A percentile compares a stretch with the other conserved stretches of the same genome.
Conservation (phyloP, 2,329 filamentous ascomycete species). For the Arthrobotrys entomopaga region DNA sequence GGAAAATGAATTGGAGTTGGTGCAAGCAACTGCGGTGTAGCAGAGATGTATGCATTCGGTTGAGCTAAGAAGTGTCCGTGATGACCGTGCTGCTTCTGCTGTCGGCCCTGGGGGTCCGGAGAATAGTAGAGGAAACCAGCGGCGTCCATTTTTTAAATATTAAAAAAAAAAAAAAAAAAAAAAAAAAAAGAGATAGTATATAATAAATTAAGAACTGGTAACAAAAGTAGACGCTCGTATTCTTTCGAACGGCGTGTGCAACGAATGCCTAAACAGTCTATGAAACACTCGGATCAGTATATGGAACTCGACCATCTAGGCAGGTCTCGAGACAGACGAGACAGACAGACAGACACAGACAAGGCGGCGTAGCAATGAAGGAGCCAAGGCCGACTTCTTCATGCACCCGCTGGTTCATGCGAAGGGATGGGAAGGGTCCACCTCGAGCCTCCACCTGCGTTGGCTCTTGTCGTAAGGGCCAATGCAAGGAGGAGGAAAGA, state of each 20-base stretch:
- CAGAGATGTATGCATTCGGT: constrained; percentile 57
- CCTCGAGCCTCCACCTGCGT: constrained; percentile 13
- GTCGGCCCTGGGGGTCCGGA: constrained; percentile 58
- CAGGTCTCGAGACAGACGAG: constrained; percentile 43
- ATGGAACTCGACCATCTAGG: constrained; percentile 51
- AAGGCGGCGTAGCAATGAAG: not conserved
- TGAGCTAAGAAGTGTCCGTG: constrained; percentile 58
- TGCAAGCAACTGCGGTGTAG: constrained; percentile 54
- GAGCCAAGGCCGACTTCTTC: not conserved
- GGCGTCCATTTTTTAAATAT: constrained; percentile 54
- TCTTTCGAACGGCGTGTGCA: constrained; percentile 47
- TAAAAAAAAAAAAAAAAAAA: too few relatives aligned
- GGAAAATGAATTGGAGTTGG: constrained; percentile 54
- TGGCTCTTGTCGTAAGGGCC: constrained; percentile 17
- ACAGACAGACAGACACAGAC: constrained; percentile 28
- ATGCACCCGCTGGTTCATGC: constrained; percentile 7
- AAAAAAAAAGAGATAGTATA: constrained; percentile 19
- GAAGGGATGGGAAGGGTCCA: constrained; percentile 8
- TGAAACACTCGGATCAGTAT: constrained; percentile 55
- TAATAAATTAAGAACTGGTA: constrained; percentile 22
- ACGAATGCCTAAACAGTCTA: constrained; percentile 53
- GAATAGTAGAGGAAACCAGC: constrained; percentile 59
- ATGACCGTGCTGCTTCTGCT: constrained; percentile 58
- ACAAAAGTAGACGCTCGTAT: constrained; percentile 31
- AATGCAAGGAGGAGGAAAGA: constrained; percentile 45